Evolutionary conservation across 352 stramenopile species (phyloP).

Genomic region (Pythium angustatum): DNA sequence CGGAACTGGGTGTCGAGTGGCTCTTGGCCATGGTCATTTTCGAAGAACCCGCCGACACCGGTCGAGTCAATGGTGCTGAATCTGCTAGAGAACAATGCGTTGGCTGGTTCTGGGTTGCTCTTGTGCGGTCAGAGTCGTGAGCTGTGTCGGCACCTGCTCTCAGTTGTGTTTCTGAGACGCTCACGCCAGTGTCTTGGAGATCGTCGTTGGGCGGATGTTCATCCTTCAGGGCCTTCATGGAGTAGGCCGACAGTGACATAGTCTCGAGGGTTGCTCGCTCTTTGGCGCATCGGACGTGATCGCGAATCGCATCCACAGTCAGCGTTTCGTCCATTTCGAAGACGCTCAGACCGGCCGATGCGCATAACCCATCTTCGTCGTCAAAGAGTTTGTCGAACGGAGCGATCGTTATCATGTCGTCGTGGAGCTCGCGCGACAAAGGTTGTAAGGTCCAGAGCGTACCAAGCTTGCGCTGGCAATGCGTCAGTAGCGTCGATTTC

Average conservation of each 20-base stretch:
- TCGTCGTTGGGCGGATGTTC: not conserved
- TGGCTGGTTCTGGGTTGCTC: not conserved
- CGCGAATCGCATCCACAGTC: constrained; percentile 7
- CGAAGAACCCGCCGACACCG: constrained; percentile 11
- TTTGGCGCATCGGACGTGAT: constrained; percentile 9
- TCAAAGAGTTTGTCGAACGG: constrained; percentile 16
- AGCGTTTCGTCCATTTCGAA: not conserved
- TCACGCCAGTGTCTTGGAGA: not conserved
- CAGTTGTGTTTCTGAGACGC: too few relatives aligned
- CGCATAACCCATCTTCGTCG: constrained; percentile 7
- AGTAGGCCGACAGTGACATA: constrained; percentile 2
- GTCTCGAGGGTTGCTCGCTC: constrained; percentile 1
- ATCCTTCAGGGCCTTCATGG: not conserved
- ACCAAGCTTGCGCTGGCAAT: constrained; percentile 27
- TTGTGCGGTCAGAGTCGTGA: not conserved
- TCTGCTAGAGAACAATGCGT: not conserved
- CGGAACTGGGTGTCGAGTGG: constrained; percentile 1
- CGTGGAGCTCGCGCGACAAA: constrained; percentile 14
- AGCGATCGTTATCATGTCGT: constrained; percentile 5
- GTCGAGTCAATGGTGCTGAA: not conserved
- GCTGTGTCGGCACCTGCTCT: not conserved
- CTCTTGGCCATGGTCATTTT: not conserved
- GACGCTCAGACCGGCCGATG: not conserved
- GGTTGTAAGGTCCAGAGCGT: constrained; percentile 10
- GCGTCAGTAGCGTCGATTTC: constrained; percentile 12